Percentiles rank a stretch among this genome's conserved stretches.
phyloP scores from a whole-genome alignment of 768 basidiomycete species.

The Nidularia sp. region DNA sequence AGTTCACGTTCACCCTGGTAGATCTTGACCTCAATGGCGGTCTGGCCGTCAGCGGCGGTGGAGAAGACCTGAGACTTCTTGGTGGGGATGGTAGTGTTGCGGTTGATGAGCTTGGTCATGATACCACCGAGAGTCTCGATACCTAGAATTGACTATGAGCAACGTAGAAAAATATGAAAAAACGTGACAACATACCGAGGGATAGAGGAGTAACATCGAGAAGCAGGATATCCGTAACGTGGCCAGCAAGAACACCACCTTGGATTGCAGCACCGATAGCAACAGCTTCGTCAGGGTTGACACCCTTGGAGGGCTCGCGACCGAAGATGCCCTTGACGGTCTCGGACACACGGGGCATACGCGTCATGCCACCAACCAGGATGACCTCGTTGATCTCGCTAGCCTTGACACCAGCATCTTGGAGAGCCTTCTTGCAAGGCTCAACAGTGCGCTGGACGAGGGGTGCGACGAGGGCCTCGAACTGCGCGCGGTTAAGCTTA shows the following conservation, averaged over 20 bases:
- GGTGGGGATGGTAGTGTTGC: conserved; percentile 99
- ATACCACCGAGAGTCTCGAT: conserved; percentile 98
- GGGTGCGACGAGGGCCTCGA: conserved; percentile 79
- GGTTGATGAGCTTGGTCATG: conserved; percentile 97
- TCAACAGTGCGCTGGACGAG: conserved; percentile 89
- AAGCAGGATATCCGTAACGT: conserved; percentile 92
- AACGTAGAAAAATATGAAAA: not conserved
- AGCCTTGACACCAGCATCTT: conserved; percentile 89
- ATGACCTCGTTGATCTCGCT: conserved; percentile 95
- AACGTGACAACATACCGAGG: conserved; percentile 56
- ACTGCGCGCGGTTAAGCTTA: conserved; percentile 83
- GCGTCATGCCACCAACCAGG: conserved; percentile 97
- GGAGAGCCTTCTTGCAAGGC: conserved; percentile 96
- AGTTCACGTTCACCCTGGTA: conserved; percentile 99
- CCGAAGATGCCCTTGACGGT: conserved; percentile 94
- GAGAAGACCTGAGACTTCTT: conserved; percentile 99
- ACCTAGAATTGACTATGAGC: conserved; percentile 27
- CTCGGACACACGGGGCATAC: conserved; percentile 94
- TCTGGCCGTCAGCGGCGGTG: conserved; percentile 97
- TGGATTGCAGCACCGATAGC: conserved; percentile 98
- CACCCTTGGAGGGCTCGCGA: conserved; percentile 96
- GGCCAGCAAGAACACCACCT: conserved; percentile 95
- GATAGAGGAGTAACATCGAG: conserved; percentile 96
- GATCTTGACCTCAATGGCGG: conserved; percentile 99
- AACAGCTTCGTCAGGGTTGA: conserved; percentile 99